These are phyloP conservation scores for Allium sativum DNA, from an alignment of 106 monocot genomes.

Conservation along the genomic window DNA sequence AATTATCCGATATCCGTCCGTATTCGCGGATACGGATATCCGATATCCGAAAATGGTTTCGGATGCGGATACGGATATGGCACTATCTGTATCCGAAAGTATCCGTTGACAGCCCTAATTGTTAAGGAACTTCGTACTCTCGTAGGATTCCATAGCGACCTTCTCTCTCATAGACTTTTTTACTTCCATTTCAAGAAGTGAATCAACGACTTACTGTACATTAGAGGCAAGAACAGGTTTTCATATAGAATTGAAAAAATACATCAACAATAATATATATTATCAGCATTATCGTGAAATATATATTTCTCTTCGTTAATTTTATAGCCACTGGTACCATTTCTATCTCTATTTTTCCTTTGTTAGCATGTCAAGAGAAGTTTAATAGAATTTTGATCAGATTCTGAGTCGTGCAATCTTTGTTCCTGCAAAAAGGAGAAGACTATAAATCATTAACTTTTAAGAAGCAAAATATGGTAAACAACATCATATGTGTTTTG, in stretches of 20 bases:
- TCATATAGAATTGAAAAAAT: too few relatives aligned
- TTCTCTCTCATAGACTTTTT: slow-evolving; percentile 72
- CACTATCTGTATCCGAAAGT: too few relatives aligned
- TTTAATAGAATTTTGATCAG: slow-evolving; percentile 20
- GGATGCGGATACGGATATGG: too few relatives aligned
- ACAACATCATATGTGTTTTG: background rate
- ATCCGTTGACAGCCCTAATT: slow-evolving; percentile 25
- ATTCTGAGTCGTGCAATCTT: slow-evolving; percentile 43
- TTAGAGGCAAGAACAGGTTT: too few relatives aligned
- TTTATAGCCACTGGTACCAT: slow-evolving; percentile 51
- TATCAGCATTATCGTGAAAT: too few relatives aligned
- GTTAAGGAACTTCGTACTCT: slow-evolving; percentile 28
- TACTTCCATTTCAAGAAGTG: slow-evolving; percentile 71
- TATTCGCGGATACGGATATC: too few relatives aligned
- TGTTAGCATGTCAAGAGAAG: slow-evolving; percentile 33
- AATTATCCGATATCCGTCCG: too few relatives aligned
- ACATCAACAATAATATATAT: too few relatives aligned
- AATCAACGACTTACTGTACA: slow-evolving; percentile 79
- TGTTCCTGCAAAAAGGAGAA: slow-evolving; percentile 32
- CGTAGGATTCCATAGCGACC: slow-evolving; percentile 24
- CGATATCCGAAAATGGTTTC: too few relatives aligned
- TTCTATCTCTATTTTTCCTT: slow-evolving; percentile 79
- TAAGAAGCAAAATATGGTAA: background rate
- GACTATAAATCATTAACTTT: slow-evolving; percentile 1
- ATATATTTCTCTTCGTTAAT: too few relatives aligned